Base-by-base conservation (phyloP, 768 basidiomycete species). In the Boletus pseudopeckii region DNA sequence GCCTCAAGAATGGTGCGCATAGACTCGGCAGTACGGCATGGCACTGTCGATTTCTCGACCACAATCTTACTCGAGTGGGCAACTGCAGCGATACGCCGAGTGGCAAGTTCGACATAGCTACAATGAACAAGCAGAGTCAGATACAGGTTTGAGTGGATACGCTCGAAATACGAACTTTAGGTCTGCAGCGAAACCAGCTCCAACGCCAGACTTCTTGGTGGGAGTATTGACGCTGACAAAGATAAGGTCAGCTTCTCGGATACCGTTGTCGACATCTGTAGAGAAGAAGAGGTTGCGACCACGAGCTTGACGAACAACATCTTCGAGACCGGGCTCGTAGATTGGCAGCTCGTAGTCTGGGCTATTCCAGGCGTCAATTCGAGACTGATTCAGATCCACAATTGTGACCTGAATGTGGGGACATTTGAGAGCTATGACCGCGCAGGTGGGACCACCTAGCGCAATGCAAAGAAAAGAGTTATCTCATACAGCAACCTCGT, bases 1-100 rank as follows among this genome's bases (percentile, higher is more conserved):
- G 96, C 94, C 73, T 98, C 95, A 50, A 99, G 86, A 73, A 99
- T 98, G 50, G 92, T 97, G 64, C 96, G 92, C 97, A 99, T 99
- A 18, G 95, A 96, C 74, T 97, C 92, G 55, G 97, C 97, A 7
- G 97, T 99, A 59, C 97, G 87, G 77, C 94, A 98, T 37, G 97
- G 97, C 9, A 99, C 97, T 5, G 97, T 99, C 15, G 96, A 98
- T 74, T 99, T 99, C 70, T 99, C 97, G 56, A 99, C 95, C 49
- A 99, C 97, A 64, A 99, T 98, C 79, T 99, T 99, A 70, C 84
- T 88, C 1, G 89, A 85, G 22, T 77, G 87, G 44, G 97, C 92
- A 53, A 98, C 88, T 41, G 82, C 83, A 40, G 97, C 97, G 60
- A 99, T 98, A 62, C 89, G 90, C 62, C 97, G 92, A 28, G 97